phyloP scores from a whole-genome alignment of 768 basidiomycete genomes.

The Boletus rubroflammeus region DNA sequence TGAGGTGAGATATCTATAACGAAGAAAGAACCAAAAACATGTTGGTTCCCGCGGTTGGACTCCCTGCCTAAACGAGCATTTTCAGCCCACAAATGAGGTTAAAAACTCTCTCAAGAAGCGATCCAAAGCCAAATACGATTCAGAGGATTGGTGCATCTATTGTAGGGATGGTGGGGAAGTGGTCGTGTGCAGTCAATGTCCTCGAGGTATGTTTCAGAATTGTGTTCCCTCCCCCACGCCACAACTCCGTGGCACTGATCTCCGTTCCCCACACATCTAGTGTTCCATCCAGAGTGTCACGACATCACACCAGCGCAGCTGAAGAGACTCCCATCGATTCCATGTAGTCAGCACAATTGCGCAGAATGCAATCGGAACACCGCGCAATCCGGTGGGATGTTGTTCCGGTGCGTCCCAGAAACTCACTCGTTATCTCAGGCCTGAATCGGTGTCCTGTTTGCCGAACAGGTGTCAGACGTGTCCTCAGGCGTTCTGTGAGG shows the following conservation, averaged over 20 bases:
- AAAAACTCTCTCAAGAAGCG: constrained; percentile 29
- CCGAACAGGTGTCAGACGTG: constrained; percentile 53
- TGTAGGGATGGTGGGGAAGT: constrained; percentile 60
- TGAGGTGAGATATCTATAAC: constrained; percentile 31
- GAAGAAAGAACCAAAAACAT: not conserved
- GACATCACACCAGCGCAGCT: constrained; percentile 36
- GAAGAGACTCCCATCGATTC: constrained; percentile 21
- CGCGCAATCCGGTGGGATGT: constrained; percentile 49
- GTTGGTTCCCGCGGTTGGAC: not conserved
- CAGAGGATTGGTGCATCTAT: constrained; percentile 56
- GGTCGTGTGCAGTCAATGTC: constrained; percentile 46
- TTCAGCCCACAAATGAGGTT: constrained; percentile 12
- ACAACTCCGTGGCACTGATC: not conserved
- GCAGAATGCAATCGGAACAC: constrained; percentile 42
- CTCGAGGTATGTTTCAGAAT: constrained; percentile 43
- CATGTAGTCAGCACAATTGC: constrained; percentile 53
- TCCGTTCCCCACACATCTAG: constrained; percentile 27
- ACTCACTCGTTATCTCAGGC: not conserved
- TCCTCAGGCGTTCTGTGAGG: constrained; percentile 57
- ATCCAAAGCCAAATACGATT: constrained; percentile 39
- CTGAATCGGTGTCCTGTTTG: not conserved
- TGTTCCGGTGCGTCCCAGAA: constrained; percentile 44
- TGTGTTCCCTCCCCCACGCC: constrained; percentile 1
- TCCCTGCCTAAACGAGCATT: constrained; percentile 7
- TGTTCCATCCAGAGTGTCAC: constrained; percentile 52